These are phyloP conservation scores for Poteriospumella lacustris DNA, from an alignment of 108 stramenopile genomes.

Conservation along the genomic window DNA sequence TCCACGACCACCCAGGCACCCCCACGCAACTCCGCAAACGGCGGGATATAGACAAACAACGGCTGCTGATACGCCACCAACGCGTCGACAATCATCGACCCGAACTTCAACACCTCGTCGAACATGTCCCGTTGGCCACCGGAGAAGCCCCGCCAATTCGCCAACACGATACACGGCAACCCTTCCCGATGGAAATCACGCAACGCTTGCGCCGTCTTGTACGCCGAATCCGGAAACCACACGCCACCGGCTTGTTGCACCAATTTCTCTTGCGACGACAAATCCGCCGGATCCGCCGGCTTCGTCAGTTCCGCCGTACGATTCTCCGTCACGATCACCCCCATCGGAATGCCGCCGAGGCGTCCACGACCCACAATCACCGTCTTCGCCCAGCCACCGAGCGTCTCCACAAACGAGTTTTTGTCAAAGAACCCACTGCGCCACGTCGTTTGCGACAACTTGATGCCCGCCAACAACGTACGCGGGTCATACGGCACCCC, in stretches of 20 bases:
- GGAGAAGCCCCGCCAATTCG: conserved; percentile 99
- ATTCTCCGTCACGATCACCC: conserved; percentile 91
- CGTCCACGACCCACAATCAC: conserved; percentile 93
- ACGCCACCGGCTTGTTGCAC: conserved; percentile 70
- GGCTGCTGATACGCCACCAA: conserved; percentile 95
- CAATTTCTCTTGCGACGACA: conserved; percentile 75
- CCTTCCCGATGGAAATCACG: conserved; percentile 94
- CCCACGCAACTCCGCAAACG: conserved; percentile 93
- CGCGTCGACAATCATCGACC: conserved; percentile 93
- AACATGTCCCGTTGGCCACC: conserved; percentile 99
- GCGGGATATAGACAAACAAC: conserved; percentile 98
- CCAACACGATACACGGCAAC: conserved; percentile 92
- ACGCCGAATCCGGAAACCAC: conserved; percentile 98
- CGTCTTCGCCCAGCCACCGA: conserved; percentile 96
- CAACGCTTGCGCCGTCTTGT: conserved; percentile 99
- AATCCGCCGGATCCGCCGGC: conserved; percentile 97
- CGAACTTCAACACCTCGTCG: conserved; percentile 97
- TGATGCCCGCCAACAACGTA: conserved; percentile 51
- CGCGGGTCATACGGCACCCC: conserved; percentile 91
- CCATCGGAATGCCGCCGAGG: conserved; percentile 95
- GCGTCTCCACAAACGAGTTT: conserved; percentile 85
- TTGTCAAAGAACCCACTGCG: conserved; percentile 89
- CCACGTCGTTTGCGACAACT: conserved; percentile 48
- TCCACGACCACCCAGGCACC: conserved; percentile 99
- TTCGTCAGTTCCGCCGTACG: conserved; percentile 82